phyloP scores from a whole-genome alignment of 768 basidiomycete genomes.

The Suillus tomentosus region DNA sequence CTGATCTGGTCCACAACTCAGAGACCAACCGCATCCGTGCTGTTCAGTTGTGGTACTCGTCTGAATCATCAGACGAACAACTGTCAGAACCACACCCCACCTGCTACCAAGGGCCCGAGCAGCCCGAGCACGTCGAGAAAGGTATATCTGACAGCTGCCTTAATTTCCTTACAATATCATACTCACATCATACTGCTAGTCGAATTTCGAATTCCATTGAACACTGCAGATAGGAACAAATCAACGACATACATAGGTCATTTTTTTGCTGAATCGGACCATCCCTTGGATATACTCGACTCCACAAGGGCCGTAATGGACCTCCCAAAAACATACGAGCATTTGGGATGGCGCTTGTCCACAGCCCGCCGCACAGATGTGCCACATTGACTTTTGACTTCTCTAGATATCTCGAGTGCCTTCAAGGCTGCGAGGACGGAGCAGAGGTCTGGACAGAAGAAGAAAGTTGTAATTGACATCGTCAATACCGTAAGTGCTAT shows the following conservation, averaged over 20 bases:
- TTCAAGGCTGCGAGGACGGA: not conserved
- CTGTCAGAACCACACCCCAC: no score
- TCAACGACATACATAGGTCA: not conserved
- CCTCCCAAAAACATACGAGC: not conserved
- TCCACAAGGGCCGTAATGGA: not conserved
- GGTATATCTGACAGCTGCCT: not conserved
- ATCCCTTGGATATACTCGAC: not conserved
- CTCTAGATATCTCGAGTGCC: no score
- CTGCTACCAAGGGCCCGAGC: no score
- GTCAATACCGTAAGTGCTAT: not conserved
- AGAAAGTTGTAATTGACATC: not conserved
- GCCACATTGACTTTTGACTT: no score
- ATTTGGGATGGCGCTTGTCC: not conserved
- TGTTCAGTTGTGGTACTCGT: no score
- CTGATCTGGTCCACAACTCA: no score
- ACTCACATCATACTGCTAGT: not conserved
- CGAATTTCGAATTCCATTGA: not conserved
- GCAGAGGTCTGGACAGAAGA: not conserved
- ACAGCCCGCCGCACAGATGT: not conserved
- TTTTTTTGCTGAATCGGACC: not conserved
- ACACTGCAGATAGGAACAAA: not conserved
- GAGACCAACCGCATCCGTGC: no score
- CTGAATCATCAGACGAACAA: no score
- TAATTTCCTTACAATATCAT: not conserved
- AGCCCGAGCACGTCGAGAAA: not conserved